phyloP scores from a whole-genome alignment of 176 grass and related monocot species.

The Aegilops sharonensis region DNA sequence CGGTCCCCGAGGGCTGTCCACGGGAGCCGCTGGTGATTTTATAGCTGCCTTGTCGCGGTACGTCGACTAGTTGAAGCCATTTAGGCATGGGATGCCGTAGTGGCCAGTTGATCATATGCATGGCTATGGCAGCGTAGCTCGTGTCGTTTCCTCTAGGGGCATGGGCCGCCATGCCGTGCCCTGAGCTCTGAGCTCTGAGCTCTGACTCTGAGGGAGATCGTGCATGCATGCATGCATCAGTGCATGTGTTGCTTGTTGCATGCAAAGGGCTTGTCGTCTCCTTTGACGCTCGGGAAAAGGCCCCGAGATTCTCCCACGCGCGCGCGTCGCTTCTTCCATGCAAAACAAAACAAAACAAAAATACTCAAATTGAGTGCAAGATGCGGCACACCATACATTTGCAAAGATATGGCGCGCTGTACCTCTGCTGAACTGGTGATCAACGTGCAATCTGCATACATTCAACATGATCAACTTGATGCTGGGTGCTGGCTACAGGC shows the following conservation, averaged over 20 bases:
- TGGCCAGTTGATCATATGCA: not conserved
- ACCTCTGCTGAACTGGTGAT: too few relatives aligned
- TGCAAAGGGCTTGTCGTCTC: conserved; percentile 48
- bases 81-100: not conserved
- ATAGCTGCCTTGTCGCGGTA: conserved; percentile 23
- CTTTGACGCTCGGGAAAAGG: conserved; percentile 18
- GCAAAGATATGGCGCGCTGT: too few relatives aligned
- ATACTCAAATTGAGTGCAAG: not conserved
- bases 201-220: conserved; percentile 27
- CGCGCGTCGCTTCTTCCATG: not conserved
- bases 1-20: conserved; percentile 13
- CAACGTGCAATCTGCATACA: too few relatives aligned
- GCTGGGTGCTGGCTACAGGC: too few relatives aligned
- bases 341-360: not conserved
- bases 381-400: not conserved
- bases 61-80: conserved; percentile 14
- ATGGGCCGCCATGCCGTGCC: conserved; percentile 44
- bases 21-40: conserved; percentile 25
- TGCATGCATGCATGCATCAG: conserved; percentile 3
- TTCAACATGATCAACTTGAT: too few relatives aligned
- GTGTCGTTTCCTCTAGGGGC: conserved; percentile 14
- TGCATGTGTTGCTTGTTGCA: not conserved
- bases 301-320: conserved; percentile 10
- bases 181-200: conserved; percentile 27
- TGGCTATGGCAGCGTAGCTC: not conserved